Evolutionary conservation across 306 rosid genomes (phyloP), one percentile per base, ranked within the genome.

Genomic region (Begonia fuchsioides): DNA sequence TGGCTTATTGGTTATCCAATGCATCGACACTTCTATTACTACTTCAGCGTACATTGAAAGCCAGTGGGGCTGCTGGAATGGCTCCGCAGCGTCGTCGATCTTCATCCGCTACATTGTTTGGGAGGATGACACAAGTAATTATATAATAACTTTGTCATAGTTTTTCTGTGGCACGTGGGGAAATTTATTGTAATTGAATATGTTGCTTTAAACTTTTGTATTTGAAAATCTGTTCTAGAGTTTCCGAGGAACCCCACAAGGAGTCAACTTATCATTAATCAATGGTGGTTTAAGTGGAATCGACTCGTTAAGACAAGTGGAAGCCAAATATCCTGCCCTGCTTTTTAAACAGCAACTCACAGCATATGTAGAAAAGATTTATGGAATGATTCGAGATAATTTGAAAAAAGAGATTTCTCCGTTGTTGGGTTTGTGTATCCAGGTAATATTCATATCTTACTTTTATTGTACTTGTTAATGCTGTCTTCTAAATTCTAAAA

Each of bases 331-430:
- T 69, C 99, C 99, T 2, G 99, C 99, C 10, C 74, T 92, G 55
- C 59, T 92, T 63, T 92, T 92, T 66, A 92, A 92, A 78, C 99
- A 92, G 71, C 99, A 92, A 75, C 99, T 92, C 56, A 92, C 99
- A 54, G 99, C 99, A 47, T 92, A 85, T 77, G 82, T 92, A 43
- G 99, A 92, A 71, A 92, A 92, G 69, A 82, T 92, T 67, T 92
- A 92, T 67, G 99, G 99, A 72, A 86, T 77, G 88, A 86, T 92
- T 53, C 73, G 99, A 60, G 99, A 92, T 78, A 92, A 80, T 56
- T 71, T 92, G 11, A 92, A 92, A 73, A 92, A 92, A 70, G 99
- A 92, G 80, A 92, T 92, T 61, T 92, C 99, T 44, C 99, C 99
- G 3, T 69, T 92, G 62, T 95, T 92, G 13, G 99, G 99, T 55